These are phyloP conservation scores for Thalassiosira oceanica DNA, from an alignment of 352 stramenopile genomes.

Conservation along the genomic window DNA sequence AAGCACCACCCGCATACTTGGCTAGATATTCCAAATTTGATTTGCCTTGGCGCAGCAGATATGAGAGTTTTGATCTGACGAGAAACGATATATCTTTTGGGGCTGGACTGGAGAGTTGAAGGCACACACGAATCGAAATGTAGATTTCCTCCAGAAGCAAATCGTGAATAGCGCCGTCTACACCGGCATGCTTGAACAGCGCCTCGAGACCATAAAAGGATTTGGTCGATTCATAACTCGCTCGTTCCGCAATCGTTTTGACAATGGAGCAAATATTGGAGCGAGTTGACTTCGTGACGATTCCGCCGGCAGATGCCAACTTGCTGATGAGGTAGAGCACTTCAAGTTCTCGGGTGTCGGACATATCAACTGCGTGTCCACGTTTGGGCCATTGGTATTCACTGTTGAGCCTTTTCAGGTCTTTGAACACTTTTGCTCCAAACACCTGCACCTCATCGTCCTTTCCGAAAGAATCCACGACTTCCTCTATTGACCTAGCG, in stretches of 20 bases:
- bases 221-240: conserved; percentile 19
- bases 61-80: conserved; percentile 7
- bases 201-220: conserved; percentile 19
- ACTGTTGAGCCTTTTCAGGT: conserved; percentile 10
- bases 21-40: not conserved
- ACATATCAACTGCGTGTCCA: conserved; percentile 1
- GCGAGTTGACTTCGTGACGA: conserved; percentile 2
- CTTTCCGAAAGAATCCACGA: conserved; percentile 17
- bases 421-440: too few species aligned
- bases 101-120: conserved; percentile 9
- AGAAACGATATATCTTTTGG: conserved; percentile 12
- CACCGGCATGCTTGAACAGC: conserved; percentile 8
- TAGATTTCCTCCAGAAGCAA: not conserved
- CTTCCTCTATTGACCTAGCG: not conserved
- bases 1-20: too few species aligned
- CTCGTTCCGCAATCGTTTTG: conserved; percentile 7
- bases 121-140: conserved; percentile 10
- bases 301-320: not conserved
- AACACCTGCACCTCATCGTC: conserved; percentile 9
- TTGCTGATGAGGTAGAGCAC: conserved; percentile 18
- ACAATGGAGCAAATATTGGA: conserved; percentile 8
- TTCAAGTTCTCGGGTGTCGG: conserved; percentile 7
- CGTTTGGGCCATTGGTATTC: conserved; percentile 5
- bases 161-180: conserved; percentile 12
- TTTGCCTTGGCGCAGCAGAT: conserved; percentile 8